Evolutionary conservation across 371 early-diverging fungal genomes (phyloP), one percentile per base, ranked within the genome.

Genomic region (Mucor lusitanicus): DNA sequence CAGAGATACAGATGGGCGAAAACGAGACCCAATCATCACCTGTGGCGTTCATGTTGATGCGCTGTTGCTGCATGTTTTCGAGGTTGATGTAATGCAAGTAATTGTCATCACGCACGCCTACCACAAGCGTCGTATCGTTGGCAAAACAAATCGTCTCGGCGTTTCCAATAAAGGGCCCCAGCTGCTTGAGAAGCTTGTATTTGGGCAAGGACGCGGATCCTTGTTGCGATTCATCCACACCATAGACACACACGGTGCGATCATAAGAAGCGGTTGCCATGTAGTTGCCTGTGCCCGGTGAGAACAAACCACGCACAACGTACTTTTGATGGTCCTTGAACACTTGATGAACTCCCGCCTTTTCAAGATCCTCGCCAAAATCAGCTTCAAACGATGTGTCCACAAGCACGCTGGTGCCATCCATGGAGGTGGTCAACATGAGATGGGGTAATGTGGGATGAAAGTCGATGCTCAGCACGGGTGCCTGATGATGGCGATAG

Each of bases 11-110:
- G 80, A 89, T 82, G 15, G 93, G 88, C 1, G 91, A 90, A 69
- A 93, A 94, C 0, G 92, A 91, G 11, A 94, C 89, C 92, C 92
- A 92, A 65, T 89, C 86, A 70, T 94, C 95, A 21, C 86, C 87
- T 75, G 91, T 91, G 42, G 82, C 71, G 69, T 94, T 94, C 90
- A 93, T 88, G 65, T 92, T 92, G 56, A 73, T 40, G 65, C 80
- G 80, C 40, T 72, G 70, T 40, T 63, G 73, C 40, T 68, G 74
- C 28, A 39, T 57, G 23, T 73, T 72, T 9, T 67, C 65, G 6
- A 91, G 62, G 46, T 84, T 73, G 59, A 93, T 78, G 62, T 90
- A 90, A 69, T 91, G 89, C 13, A 94, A 82, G 60, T 89, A 87
- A 71, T 92, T 88, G 74, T 92, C 91, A 63, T 88, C 87, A 5